These are phyloP conservation scores for Polygonum maritimum DNA, from an alignment of 148 eudicot species.

Conservation along the genomic window DNA sequence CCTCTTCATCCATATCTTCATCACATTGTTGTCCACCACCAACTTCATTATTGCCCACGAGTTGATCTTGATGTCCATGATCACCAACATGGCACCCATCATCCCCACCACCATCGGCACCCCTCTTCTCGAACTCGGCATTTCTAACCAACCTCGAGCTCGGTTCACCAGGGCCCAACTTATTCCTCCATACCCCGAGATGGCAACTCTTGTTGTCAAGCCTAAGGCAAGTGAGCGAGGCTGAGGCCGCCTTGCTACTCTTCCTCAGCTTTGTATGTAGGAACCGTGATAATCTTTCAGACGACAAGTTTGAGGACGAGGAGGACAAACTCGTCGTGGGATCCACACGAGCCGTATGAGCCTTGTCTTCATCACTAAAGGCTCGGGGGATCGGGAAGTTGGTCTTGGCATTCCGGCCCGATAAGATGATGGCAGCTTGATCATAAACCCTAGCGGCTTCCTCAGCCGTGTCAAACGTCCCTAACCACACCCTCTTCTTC, in stretches of 20 bases:
- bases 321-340: background rate
- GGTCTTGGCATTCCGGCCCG: conserved; percentile 33
- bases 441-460: conserved; percentile 37
- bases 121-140: conserved; percentile 27
- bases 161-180: conserved; percentile 29
- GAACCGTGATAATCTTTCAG: conserved; percentile 26
- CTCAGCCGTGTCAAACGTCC: conserved; percentile 35
- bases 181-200: conserved; percentile 58
- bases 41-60: background rate
- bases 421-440: conserved; percentile 32
- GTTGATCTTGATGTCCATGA: background rate
- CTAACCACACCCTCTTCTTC: conserved; percentile 43
- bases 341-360: background rate
- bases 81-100: background rate
- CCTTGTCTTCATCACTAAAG: background rate
- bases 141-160: conserved; percentile 50
- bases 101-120: background rate
- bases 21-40: conserved; percentile 1
- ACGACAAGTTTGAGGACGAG: background rate
- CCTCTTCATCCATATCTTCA: conserved; percentile 20
- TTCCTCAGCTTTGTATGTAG: conserved; percentile 44
- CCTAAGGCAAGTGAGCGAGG: conserved; percentile 56
- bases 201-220: conserved; percentile 50
- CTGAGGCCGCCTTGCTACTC: conserved; percentile 32
- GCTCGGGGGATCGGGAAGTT: conserved; percentile 25